Base-by-base conservation (phyloP, 345 rosid genomes). In the Bruguiera gymnorhiza region DNA sequence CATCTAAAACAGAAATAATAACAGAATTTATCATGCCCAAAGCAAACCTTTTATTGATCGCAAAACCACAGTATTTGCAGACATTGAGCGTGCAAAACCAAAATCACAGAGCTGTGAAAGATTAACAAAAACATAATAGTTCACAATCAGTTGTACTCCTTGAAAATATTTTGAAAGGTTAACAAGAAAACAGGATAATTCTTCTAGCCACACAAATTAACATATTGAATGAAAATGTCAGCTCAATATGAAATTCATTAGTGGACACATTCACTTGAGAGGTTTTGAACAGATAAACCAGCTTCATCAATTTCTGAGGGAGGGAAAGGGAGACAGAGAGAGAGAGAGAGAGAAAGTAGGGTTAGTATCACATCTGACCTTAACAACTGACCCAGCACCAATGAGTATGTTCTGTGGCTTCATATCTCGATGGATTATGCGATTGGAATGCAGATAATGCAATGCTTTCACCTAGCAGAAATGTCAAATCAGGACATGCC, bases 31-130 rank as follows among this genome's bases (percentile, higher is more conserved):
- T 60, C 16, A 21, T 60, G 34, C 19, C 52, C 53, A 36, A 62
- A 54, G 37, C 78, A 51, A 62, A 92, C 99, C 99, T 90, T 95
- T 95, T 59, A 95, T 92, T 77, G 99, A 95, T 62, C 95, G 78
- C 73, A 95, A 84, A 78, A 95, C 97, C 58, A 95, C 99, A 31
- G 97, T 95, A 83, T 95, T 95, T 75, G 89, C 75, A 70, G 97
- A 95, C 99, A 92, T 95, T 66, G 99, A 95, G 66, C 99, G 99
- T 53, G 99, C 99, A 85, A 95, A 92, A 59, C 99, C 99, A 83
- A 95, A 95, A 84, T 92, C 99, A 62, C 99, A 95, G 59, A 92
- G 97, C 99, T 95, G 92, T 52, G 29, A 71, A 51, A 65, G 62
- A 27, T 57, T 62, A 78, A 70, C 37, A 34, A 60, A 51, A 39